Evolutionary conservation across 2,329 filamentous ascomycete species (phyloP).

Genomic region (Aureobasidium sp.): DNA sequence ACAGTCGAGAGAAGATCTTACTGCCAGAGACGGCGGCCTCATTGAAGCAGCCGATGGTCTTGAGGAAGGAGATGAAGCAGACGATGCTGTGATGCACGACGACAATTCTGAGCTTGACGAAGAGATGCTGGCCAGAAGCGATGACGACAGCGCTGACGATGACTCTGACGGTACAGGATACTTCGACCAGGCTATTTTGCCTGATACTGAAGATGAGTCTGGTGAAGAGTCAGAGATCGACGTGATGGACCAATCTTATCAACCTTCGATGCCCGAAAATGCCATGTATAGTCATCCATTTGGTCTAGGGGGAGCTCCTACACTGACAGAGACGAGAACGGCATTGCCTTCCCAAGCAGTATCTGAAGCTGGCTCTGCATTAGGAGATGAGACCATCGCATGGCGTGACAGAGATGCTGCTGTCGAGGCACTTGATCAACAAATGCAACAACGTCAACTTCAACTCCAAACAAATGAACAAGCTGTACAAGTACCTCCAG

Average conservation of each 20-base stretch:
- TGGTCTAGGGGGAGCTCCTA: neutral
- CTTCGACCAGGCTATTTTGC: neutral
- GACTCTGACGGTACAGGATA: neutral
- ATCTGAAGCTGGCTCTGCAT: neutral
- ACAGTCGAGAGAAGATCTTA: slow-evolving; percentile 1
- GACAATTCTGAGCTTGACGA: neutral
- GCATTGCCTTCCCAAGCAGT: neutral
- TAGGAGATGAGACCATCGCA: slow-evolving; percentile 1
- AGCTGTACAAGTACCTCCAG: slow-evolving; percentile 13
- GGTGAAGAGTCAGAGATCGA: neutral
- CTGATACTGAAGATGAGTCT: neutral
- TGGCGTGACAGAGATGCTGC: slow-evolving; percentile 11
- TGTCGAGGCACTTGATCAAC: neutral
- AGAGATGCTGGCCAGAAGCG: neutral
- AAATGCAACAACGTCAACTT: neutral
- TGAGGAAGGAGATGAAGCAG: neutral
- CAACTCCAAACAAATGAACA: neutral
- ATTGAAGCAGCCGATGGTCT: neutral
- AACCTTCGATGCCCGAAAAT: neutral
- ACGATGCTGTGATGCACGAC: slow-evolving; percentile 1
- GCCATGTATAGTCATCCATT: slow-evolving; percentile 8
- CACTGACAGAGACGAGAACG: neutral
- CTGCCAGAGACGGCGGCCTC: neutral
- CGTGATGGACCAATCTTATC: neutral
- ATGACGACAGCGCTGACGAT: slow-evolving; percentile 2